These are phyloP conservation scores for Lachnellula subtilissima DNA, from an alignment of 2,329 filamentous ascomycete genomes.

Conservation along the genomic window DNA sequence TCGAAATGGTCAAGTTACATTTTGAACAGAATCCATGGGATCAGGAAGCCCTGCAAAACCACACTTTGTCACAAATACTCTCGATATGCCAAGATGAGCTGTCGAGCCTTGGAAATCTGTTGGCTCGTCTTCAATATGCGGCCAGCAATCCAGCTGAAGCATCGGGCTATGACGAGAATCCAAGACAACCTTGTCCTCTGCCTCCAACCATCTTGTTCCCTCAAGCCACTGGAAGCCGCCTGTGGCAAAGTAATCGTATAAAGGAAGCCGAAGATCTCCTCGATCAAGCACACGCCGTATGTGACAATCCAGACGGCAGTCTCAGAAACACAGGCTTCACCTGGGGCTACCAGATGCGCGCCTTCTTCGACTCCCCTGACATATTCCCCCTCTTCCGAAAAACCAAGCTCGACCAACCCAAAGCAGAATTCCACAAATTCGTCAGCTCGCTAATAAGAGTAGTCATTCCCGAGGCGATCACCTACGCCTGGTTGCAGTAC, in stretches of 20 bases:
- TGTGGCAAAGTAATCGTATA: background rate
- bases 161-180: too few species aligned
- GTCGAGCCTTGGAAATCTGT: too few species aligned
- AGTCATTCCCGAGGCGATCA: background rate
- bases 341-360: background rate
- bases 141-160: too few species aligned
- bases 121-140: too few species aligned
- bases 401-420: background rate
- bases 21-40: too few species aligned
- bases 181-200: background rate
- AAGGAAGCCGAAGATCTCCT: background rate
- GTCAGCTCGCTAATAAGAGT: background rate
- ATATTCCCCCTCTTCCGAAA: background rate
- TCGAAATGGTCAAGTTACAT: too few species aligned
- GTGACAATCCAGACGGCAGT: background rate
- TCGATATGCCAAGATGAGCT: too few species aligned
- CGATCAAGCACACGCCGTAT: background rate
- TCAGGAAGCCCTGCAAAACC: too few species aligned
- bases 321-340: background rate
- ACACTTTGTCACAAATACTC: too few species aligned
- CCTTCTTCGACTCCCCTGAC: conserved; percentile 7
- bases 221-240: background rate
- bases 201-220: background rate
- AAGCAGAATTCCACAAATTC: background rate
- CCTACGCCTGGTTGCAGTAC: background rate